These are phyloP conservation scores for Metarhizium guizhouense DNA, from an alignment of 2,329 filamentous ascomycete genomes.

Conservation along the genomic window DNA sequence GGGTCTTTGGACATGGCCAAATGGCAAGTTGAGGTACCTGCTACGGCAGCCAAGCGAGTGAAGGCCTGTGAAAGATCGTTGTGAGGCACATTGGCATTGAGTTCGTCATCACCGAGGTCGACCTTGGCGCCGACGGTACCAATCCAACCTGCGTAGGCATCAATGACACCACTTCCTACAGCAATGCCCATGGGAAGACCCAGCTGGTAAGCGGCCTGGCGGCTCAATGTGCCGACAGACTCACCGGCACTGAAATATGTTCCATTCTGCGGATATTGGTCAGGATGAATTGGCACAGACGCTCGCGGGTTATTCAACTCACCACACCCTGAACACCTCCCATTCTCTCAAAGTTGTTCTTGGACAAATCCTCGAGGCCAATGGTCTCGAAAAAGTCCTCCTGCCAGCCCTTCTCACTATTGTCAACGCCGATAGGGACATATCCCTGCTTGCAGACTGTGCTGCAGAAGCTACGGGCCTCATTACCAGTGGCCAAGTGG, in stretches of 20 bases:
- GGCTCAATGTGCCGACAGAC: constrained; percentile 74
- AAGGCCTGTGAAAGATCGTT: constrained; percentile 93
- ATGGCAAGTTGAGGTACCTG: constrained; percentile 95
- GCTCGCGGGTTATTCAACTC: neutral
- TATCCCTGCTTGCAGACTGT: constrained; percentile 96
- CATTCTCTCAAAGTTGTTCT: constrained; percentile 87
- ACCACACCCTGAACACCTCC: constrained; percentile 93
- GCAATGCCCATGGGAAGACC: constrained; percentile 82
- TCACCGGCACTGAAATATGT: constrained; percentile 88
- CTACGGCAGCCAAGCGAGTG: constrained; percentile 84
- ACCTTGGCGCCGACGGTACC: constrained; percentile 98
- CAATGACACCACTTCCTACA: constrained; percentile 92
- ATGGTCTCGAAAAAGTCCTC: constrained; percentile 85
- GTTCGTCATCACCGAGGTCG: constrained; percentile 55
- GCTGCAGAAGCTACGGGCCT: constrained; percentile 89
- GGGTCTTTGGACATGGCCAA: constrained; percentile 89
- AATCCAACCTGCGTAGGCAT: constrained; percentile 97
- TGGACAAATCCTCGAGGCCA: constrained; percentile 72
- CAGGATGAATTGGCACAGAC: constrained; percentile 7
- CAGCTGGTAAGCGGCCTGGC: constrained; percentile 73
- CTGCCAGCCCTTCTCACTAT: constrained; percentile 97
- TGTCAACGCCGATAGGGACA: constrained; percentile 93
- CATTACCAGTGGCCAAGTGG: constrained; percentile 84
- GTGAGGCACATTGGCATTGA: constrained; percentile 58
- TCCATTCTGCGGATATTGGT: constrained; percentile 58